These are phyloP conservation scores for barrel medic (Medicago truncatula) DNA, from an alignment of 306 rosid genomes.

Conservation along the genomic window MtrunA17r5.0-ANR NC_053045.1:51746501-51747000, in stretches of 20 bases:
- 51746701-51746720: neutral
- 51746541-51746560: conserved; percentile 52
- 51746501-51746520: neutral
- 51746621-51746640: conserved; percentile 93
- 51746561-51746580: conserved; percentile 90
- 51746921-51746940: no score
- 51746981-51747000: neutral
- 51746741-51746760: neutral
- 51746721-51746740: neutral
- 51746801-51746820: neutral
- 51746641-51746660: conserved; percentile 89
- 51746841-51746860: neutral
- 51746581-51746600: conserved; percentile 93
- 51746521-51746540: neutral
- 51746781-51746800: neutral
- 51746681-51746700: conserved; percentile 23
- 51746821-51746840: neutral
- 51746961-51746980: neutral
- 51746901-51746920: neutral
- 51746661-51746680: conserved; percentile 29
- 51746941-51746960: neutral
- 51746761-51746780: neutral
- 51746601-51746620: conserved; percentile 99
- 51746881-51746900: conserved; percentile 1
- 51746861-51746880: neutral